phyloP scores from a whole-genome alignment of 108 stramenopile species.

The Pseudonitzschia delicatissima region DNA sequence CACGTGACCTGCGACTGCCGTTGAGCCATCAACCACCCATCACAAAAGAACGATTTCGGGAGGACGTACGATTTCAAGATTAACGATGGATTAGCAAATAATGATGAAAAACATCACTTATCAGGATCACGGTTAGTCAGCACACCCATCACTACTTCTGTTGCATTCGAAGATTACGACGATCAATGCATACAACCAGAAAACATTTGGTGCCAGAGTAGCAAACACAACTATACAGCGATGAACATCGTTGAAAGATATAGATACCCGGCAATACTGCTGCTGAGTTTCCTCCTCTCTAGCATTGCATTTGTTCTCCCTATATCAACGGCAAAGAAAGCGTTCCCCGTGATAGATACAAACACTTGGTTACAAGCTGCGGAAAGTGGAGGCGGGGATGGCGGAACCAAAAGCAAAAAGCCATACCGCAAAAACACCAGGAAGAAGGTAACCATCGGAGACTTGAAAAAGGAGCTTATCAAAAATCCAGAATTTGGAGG shows the following conservation, averaged over 20 bases:
- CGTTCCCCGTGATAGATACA: not conserved
- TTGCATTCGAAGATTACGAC: no score
- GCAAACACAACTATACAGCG: not conserved
- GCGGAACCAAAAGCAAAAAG: constrained; percentile 2
- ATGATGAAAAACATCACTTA: no score
- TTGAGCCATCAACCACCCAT: no score
- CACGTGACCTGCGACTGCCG: no score
- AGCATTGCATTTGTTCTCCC: constrained; percentile 2
- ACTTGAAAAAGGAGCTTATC: constrained; percentile 25
- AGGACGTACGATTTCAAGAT: no score
- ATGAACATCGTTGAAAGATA: not conserved
- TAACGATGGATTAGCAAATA: no score
- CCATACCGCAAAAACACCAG: constrained; percentile 9
- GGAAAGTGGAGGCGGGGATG: not conserved
- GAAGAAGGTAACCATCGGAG: constrained; percentile 32
- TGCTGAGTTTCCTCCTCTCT: constrained; percentile 2
- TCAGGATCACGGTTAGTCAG: no score
- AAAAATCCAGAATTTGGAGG: constrained; percentile 20
- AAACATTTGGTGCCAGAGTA: not conserved
- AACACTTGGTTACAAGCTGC: not conserved
- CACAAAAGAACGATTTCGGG: no score
- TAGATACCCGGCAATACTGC: not conserved
- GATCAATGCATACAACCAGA: no score
- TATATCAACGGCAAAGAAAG: not conserved
- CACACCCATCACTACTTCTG: no score